Evolutionary conservation across 345 rosid species (phyloP).

Genomic region (Salix arbutifolia): DNA sequence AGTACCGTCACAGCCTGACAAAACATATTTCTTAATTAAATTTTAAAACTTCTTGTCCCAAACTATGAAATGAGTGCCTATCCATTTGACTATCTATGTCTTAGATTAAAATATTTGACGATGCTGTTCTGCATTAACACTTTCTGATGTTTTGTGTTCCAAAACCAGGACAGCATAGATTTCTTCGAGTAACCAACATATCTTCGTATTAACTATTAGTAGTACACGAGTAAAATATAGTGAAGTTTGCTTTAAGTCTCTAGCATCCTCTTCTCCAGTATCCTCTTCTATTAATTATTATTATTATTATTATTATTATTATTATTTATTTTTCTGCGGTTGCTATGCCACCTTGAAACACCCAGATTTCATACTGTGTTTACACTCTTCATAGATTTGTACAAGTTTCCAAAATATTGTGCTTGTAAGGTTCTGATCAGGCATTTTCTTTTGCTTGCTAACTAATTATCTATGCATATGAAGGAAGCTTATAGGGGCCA

Average conservation of each 20-base stretch:
- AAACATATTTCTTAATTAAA: no score
- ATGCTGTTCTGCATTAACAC: background rate
- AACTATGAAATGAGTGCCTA: background rate
- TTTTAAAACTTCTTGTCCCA: no score
- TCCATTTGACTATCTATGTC: background rate
- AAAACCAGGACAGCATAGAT: background rate
- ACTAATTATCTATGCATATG: background rate
- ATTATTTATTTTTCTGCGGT: no score
- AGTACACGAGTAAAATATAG: background rate
- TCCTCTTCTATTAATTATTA: no score
- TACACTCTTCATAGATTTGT: no score
- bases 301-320: no score
- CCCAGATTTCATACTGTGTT: no score
- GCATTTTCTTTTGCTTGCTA: no score
- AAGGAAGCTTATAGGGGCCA: slow-evolving; percentile 30
- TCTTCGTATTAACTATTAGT: background rate
- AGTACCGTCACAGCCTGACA: no score
- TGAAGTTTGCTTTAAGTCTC: background rate
- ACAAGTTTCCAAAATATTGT: no score
- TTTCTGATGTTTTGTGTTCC: background rate
- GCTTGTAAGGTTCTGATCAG: no score
- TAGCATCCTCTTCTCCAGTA: background rate
- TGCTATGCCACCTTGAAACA: no score
- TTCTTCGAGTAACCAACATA: background rate
- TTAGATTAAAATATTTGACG: slow-evolving; percentile 1